Percentiles rank a stretch among this genome's conserved stretches.
phyloP scores from a whole-genome alignment of 768 basidiomycete species.

The Holtermanniella nyarrowii region DNA sequence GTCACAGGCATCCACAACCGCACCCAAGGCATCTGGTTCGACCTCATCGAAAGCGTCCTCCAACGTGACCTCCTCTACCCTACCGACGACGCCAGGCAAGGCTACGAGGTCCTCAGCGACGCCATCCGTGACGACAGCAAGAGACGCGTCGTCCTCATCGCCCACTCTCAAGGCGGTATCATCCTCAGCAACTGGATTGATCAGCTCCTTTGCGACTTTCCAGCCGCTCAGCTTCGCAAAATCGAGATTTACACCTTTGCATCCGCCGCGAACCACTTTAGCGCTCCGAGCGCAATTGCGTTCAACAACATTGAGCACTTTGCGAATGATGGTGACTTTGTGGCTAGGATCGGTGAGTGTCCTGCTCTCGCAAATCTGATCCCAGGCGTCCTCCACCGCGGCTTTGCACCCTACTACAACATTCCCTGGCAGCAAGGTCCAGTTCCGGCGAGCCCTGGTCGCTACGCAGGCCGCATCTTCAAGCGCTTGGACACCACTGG shows the following conservation, averaged over 20 bases:
- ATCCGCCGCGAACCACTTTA: conserved; percentile 30
- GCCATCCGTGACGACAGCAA: conserved; percentile 12
- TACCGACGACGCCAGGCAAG: conserved; percentile 12
- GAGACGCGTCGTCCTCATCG: conserved; percentile 26
- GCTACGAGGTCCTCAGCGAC: conserved; percentile 11
- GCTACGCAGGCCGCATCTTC: conserved; percentile 25
- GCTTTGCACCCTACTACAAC: conserved; percentile 11
- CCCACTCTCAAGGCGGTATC: conserved; percentile 33
- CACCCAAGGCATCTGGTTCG: conserved; percentile 28
- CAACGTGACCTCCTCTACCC: conserved; percentile 25
- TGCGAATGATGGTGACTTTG: conserved; percentile 24
- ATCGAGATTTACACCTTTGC: conserved; percentile 34
- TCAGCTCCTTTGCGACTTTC: conserved; percentile 24
- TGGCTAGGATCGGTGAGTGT: conserved; percentile 21
- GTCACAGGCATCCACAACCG: conserved; percentile 27
- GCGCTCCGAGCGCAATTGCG: conserved; percentile 6
- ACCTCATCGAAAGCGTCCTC: conserved; percentile 27
- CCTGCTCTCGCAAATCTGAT: too few species aligned
- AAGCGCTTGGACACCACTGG: conserved; percentile 18
- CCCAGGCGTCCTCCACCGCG: conserved; percentile 14
- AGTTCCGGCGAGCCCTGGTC: conserved; percentile 7
- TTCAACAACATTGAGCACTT: conserved; percentile 26
- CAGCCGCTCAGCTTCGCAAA: conserved; percentile 12
- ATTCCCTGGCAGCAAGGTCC: neutral
- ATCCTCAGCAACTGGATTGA: conserved; percentile 22